Evolutionary conservation across 495 filamentous ascomycete species (phyloP).

Genomic region (Cryomyces minteri): DNA sequence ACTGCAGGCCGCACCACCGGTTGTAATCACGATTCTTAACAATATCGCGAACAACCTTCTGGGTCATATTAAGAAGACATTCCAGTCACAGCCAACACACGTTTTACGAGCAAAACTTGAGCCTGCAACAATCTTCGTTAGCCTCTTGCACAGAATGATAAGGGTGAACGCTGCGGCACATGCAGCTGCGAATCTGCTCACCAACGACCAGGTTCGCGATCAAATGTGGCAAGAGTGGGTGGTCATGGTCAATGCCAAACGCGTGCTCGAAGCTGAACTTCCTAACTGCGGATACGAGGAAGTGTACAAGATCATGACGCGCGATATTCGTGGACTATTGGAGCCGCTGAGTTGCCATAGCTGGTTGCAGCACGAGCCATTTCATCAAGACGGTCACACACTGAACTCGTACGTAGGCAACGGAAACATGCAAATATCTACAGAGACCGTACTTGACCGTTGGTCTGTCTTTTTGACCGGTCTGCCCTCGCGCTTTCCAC

Average conservation of each 20-base stretch:
- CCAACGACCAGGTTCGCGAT: conserved; percentile 51
- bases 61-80: conserved; percentile 58
- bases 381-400: conserved; percentile 18
- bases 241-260: conserved; percentile 49
- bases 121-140: conserved; percentile 78
- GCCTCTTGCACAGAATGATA: conserved; percentile 64
- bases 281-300: conserved; percentile 45
- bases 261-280: conserved; percentile 28
- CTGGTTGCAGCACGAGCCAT: conserved; percentile 33
- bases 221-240: conserved; percentile 94
- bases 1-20: conserved; percentile 70
- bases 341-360: conserved; percentile 37
- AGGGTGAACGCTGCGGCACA: conserved; percentile 84
- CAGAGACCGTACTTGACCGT: conserved; percentile 48
- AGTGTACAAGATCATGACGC: conserved; percentile 48
- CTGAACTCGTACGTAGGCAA: conserved; percentile 9
- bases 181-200: conserved; percentile 60
- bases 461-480: conserved; percentile 70
- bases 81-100: conserved; percentile 62
- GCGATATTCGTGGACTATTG: conserved; percentile 56
- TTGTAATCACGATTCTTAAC: conserved; percentile 65
- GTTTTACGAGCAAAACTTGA: conserved; percentile 70
- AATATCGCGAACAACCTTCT: conserved; percentile 68
- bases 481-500: conserved; percentile 56
- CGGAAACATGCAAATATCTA: conserved; percentile 16